Percentiles rank a stretch among this genome's conserved stretches.
phyloP scores from a whole-genome alignment of 345 rosid species.

The Citrus hindsii region DNA sequence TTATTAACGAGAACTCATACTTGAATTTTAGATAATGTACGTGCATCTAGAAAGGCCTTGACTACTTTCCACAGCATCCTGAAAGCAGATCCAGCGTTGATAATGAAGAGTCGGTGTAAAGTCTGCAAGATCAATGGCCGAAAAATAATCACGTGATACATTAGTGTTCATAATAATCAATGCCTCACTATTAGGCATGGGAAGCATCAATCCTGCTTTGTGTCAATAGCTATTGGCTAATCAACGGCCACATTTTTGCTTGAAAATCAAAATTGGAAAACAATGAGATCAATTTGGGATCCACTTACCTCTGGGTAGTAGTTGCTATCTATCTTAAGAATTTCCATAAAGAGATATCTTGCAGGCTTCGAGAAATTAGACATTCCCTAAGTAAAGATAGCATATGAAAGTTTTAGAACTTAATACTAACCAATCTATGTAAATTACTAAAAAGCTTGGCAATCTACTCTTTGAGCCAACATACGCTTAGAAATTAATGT shows the following conservation, averaged over 20 bases:
- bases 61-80: conserved; percentile 59
- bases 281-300: neutral
- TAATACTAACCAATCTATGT: neutral
- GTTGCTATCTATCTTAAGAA: conserved; percentile 63
- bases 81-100: conserved; percentile 68
- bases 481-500: neutral
- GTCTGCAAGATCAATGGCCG: conserved; percentile 29
- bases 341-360: conserved; percentile 52
- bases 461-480: neutral
- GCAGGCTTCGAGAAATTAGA: conserved; percentile 66
- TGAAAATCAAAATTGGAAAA: neutral
- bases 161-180: neutral
- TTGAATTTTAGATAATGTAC: conserved; percentile 52
- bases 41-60: conserved; percentile 47
- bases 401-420: conserved; percentile 13
- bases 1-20: conserved; percentile 21
- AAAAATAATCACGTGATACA: neutral
- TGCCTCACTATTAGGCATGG: neutral
- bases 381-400: conserved; percentile 47
- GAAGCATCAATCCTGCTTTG: neutral
- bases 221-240: neutral
- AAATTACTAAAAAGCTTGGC: neutral
- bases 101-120: conserved; percentile 41
- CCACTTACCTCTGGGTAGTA: conserved; percentile 62
- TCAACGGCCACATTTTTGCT: neutral